phyloP scores from a whole-genome alignment of 148 eudicot species.

The Beta vulgaris region DNA sequence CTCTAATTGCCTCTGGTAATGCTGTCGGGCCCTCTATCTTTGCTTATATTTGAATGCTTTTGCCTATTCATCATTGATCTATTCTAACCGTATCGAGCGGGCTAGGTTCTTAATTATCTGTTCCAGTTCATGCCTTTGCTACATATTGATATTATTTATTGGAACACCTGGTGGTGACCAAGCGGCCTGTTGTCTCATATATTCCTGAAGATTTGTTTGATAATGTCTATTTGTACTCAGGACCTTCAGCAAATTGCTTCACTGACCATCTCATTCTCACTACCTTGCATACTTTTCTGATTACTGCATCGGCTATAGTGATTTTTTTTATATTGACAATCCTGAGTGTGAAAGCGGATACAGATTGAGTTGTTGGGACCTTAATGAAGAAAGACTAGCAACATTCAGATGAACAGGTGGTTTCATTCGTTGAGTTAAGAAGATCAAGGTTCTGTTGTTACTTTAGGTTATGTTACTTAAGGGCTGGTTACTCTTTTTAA shows the following conservation, averaged over 20 bases:
- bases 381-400: background rate
- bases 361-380: background rate
- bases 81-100: background rate
- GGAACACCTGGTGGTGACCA: background rate
- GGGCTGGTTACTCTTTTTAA: background rate
- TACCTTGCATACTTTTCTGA: background rate
- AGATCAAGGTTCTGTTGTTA: background rate
- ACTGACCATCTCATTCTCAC: background rate
- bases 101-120: background rate
- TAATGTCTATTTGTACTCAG: background rate
- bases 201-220: background rate
- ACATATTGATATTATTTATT: constrained; percentile 5
- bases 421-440: background rate
- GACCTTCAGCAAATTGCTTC: background rate
- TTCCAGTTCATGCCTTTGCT: background rate
- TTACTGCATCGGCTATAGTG: background rate
- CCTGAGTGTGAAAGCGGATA: background rate
- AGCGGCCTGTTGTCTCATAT: background rate
- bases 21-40: constrained; percentile 12
- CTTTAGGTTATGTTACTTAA: background rate
- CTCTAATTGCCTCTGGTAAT: background rate
- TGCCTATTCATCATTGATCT: background rate
- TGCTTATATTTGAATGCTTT: background rate
- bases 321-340: background rate
- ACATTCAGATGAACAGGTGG: background rate